These are phyloP conservation scores for Pyrus hybrid DNA, from an alignment of 331 rosid genomes.

Conservation along the genomic window DNA sequence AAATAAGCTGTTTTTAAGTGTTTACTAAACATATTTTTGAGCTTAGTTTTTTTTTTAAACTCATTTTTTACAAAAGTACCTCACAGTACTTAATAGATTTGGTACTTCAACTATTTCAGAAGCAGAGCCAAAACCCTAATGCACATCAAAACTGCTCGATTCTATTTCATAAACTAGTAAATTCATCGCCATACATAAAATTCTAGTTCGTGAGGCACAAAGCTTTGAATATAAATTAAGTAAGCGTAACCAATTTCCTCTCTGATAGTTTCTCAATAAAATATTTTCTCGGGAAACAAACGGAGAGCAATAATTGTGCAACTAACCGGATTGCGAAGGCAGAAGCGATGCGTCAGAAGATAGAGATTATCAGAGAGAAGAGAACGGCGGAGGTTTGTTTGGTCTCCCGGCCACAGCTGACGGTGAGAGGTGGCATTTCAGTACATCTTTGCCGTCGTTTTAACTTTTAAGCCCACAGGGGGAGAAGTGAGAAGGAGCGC, in stretches of 20 bases:
- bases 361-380: neutral
- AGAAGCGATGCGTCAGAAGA: neutral
- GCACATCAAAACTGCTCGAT: neutral
- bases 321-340: slow-evolving; percentile 1
- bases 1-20: too few species aligned
- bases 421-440: neutral
- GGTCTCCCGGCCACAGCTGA: neutral
- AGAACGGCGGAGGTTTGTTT: neutral
- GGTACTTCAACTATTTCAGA: neutral
- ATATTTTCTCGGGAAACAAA: neutral
- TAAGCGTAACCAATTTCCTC: neutral
- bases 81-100: too few species aligned
- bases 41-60: too few species aligned
- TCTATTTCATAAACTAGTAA: neutral
- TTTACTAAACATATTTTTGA: too few species aligned
- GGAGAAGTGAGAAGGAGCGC: neutral
- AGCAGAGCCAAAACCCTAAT: neutral
- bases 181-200: neutral
- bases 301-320: neutral
- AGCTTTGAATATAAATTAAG: neutral
- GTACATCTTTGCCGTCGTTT: neutral
- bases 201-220: too few species aligned
- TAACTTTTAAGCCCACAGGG: neutral
- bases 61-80: too few species aligned
- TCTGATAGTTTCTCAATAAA: neutral